Evolutionary conservation across 495 filamentous ascomycete genomes (phyloP), one percentile per base, ranked within the genome.

Genomic region (Ascodesmis nigricans): DNA sequence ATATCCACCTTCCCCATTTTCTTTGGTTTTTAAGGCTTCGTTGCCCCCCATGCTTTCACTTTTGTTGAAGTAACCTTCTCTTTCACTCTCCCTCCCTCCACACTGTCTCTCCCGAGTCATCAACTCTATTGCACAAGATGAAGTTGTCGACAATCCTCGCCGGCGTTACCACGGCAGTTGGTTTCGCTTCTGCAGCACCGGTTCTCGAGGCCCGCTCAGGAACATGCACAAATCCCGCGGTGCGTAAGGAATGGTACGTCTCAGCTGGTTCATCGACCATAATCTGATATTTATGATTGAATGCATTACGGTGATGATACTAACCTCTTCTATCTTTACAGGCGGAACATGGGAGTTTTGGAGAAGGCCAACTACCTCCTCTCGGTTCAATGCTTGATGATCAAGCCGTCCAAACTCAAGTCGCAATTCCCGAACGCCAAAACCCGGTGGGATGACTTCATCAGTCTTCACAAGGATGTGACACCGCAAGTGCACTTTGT

Each of bases 371-470:
- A 52, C 21, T 78, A 76, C 41, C 69, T 72, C 40, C 52, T 61
- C 5, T 68, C 75, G 1, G 67, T 78, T 15, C 58, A 67, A 31
- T 80, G 75, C 42, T 48, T 81, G 1, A 62, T 69, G 42, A 40
- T 36, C 5, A 48, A 61, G 43, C 65, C 71, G 0, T 39, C 68
- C 1, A 61, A 52, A 10, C 49, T 61, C 7, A 40, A 56, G 3
- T 13, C 38, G 6, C 31, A 21, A 16, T 62, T 62, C 31, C 35
- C 60, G 35, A 66, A 67, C 24, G 54, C 54, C 1, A 44, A n/a
- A 57, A 53, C 38, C 57, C 58, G 70, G 13, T 75, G 66, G 43
- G 75, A 81, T 55, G 73, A 79, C 47, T 78, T 80, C 43, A 58
- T 72, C 23, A 69, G 62, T 14, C 62, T 63, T 1, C 75, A 81